Evolutionary conservation across 345 rosid genomes (phyloP).

Genomic region (Populus ilicifolia): DNA sequence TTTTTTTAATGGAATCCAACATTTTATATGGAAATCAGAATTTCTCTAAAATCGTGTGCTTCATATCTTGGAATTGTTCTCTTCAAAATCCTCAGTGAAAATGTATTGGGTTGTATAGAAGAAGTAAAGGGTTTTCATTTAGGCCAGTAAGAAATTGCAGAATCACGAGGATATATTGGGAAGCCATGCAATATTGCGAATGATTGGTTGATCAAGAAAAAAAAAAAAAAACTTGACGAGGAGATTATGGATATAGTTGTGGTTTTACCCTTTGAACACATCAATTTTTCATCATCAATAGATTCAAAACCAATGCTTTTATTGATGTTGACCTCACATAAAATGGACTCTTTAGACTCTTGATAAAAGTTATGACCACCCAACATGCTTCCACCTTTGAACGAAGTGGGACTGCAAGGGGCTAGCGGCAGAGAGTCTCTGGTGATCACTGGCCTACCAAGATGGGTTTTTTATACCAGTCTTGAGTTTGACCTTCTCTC

Average conservation of each 20-base stretch:
- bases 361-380: background rate
- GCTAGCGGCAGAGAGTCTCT: background rate
- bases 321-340: background rate
- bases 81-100: no score
- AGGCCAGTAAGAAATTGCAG: no score
- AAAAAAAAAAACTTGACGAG: background rate
- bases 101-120: no score
- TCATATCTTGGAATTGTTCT: background rate
- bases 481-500: background rate
- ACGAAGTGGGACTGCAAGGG: background rate
- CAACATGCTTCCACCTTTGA: background rate
- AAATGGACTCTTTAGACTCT: background rate
- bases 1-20: no score
- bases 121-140: no score
- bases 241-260: background rate
- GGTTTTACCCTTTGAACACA: background rate
- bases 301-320: background rate
- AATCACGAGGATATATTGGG: no score
- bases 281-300: background rate
- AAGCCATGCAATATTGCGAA: background rate
- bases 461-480: background rate
- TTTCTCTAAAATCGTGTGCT: no score
- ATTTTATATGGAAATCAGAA: no score
- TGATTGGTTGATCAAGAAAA: background rate
- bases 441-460: background rate